Base-by-base conservation (phyloP, 305 asterid genomes). In the Fraxinus baroniana region DNA sequence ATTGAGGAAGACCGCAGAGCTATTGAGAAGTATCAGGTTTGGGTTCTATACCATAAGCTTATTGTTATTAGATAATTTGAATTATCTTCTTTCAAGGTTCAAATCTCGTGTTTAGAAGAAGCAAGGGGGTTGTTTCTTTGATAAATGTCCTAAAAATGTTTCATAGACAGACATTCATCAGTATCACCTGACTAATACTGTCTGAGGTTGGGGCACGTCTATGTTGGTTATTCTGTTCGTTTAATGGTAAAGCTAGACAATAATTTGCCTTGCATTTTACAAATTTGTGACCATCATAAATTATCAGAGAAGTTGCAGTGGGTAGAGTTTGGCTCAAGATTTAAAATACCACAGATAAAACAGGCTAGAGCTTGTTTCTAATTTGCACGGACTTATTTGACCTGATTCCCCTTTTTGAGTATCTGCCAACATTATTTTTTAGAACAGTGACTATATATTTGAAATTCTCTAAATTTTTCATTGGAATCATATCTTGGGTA, bases 1-100 rank as follows among this genome's bases (percentile, higher is more conserved):
- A 94, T 96, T 84, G 99, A 96, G 87, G 94, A 91, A 85, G 97
- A 93, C 78, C 97, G 98, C 70, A 81, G 85, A 87, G 92, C 95
- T 71, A 92, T 92, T 83, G 98, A 94, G 52, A 92, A 92, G 90
- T 91, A 94, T 86, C 98, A 96, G 99, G 99, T 96, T 82, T 64
- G 82, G 77, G 35, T 85, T 88, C 73, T 73, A 20, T 24, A 71
- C 46, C 78, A 68, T 17, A 6, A 9, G 22, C 71, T 3, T 12
- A 39, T 24, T 24, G 36, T 32, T 55, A 5, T 46, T 28, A 78
- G 80, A 20, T 82, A 78, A 12, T 49, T 64, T 78, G 18, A 46
- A 74, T 64, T 35, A 72, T 76, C 74, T 78, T 77, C 39, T 83
- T 72, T 46, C 79, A 15, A 30, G 68, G 74, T 78, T 33, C 36